Conservation (phyloP, 139 green algal genomes). For the Deuterostichococcus epilithicus region DNA sequence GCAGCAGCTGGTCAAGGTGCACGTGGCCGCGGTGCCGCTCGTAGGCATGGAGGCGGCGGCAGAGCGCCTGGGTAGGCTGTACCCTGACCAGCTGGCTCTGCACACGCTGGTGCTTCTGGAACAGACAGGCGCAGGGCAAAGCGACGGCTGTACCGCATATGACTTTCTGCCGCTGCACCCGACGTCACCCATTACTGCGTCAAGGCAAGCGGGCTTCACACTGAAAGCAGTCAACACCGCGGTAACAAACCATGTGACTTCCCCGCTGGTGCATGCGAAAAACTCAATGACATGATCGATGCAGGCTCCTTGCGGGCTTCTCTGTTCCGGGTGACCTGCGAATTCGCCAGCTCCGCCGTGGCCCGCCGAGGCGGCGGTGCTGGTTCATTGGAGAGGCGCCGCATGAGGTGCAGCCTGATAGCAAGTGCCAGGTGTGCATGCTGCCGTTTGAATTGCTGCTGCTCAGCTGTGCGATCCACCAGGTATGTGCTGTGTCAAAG, state of each 20-base stretch:
- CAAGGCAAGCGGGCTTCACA: not conserved
- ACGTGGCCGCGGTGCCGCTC: slow-evolving; percentile 1
- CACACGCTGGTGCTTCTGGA: slow-evolving; percentile 9
- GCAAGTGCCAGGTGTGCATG: not conserved
- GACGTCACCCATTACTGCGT: slow-evolving; percentile 2
- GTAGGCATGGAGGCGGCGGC: not conserved
- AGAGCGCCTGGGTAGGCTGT: not conserved
- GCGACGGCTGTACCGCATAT: slow-evolving; percentile 1
- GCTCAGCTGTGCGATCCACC: not conserved
- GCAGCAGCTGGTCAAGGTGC: not conserved
- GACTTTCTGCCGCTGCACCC: slow-evolving; percentile 28
- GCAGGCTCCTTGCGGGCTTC: not conserved
- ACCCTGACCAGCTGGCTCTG: slow-evolving; percentile 2
- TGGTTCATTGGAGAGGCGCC: not conserved
- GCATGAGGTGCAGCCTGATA: not conserved
- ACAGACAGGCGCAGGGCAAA: not conserved
- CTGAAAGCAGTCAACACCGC: no score
- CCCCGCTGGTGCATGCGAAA: no score
- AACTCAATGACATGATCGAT: not conserved
- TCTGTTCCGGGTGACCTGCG: not conserved
- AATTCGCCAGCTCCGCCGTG: not conserved
- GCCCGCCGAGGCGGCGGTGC: not conserved
- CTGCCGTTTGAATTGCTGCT: not conserved
- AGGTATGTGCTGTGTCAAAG: no score
- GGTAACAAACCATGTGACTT: no score